Evolutionary conservation across 2,329 filamentous ascomycete species (phyloP), one percentile per base, ranked within the genome.

Genomic region (Sporothrix brunneoviolacea): DNA sequence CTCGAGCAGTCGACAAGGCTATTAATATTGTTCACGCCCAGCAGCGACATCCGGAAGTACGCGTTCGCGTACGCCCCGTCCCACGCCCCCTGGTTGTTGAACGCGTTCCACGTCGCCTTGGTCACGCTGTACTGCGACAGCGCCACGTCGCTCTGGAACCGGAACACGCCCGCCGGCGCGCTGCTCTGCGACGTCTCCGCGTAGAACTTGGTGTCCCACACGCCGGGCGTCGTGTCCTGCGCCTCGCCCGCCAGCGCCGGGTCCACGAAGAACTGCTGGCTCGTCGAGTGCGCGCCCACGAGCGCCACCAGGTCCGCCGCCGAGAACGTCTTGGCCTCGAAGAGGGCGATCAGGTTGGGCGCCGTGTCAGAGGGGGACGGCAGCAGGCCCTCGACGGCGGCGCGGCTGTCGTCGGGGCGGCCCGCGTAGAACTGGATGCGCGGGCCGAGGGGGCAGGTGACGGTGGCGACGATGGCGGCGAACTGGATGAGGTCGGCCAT

Each of bases 21-120:
- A 60, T 79, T 79, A 61, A 80, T 74, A 58, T 77, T 77, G 58
- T 75, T 69, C 13, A 79, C 75, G 3, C 76, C 77, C 13, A 80
- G 70, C 3, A 80, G 63, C 28, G 71, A 75, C 33, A 81, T 65
- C 19, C 76, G 73, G 39, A 77, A 68, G 56, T 80, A 80, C 12
- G 73, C 76, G 32, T 68, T 66, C 2, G 75, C 69, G 49, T 76
- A 80, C 39, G 73, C 75, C 69, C 73, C 56, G 54, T 71, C 67
- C 72, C 71, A 75, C 22, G 63, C 55, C 2, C 53, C 50, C 52
- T 74, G 58, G 46, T 42, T 49, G 46, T 19, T 42, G 36, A 74
- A 74, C 2, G 56, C 52, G 49, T 62, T 54, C 64, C 70, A 75
- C 12, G 69, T 63, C 8, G 54, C 60, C 41, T 56, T 55, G 1